Base-by-base conservation (phyloP, 2,329 filamentous ascomycete genomes). In the Metarhizium brunneum region DNA sequence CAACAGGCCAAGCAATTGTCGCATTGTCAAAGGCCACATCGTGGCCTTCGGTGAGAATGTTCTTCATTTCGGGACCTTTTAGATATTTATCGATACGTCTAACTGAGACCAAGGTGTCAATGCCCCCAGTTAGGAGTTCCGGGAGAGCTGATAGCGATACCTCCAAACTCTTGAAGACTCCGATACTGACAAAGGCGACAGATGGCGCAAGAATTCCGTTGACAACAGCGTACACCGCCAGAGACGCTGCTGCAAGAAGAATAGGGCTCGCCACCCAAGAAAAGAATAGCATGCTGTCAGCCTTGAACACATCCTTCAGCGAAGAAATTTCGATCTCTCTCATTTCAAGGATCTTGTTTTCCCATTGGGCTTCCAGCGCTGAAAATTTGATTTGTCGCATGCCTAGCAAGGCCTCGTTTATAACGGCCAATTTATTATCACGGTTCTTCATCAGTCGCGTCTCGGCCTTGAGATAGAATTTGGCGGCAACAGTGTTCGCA, bases 311-410 rank as follows among this genome's bases (percentile, higher is more conserved):
- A 43, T 73, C 76, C 82, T 86, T 88, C 40, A 89, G 78, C 25
- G 81, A 82, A 5, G 71, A 69, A 10, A 92, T 76, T 66, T 92
- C 89, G 50, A 78, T 80, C 47, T 84, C 79, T 63, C 89, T 77
- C 81, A 58, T 78, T 68, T 58, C 77, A 69, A 65, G 59, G 47
- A 94, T 88, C 58, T 85, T 87, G 16, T 77, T 75, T 66, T 90
- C 83, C 88, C 89, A 92, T 61, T 88, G 82, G 20, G 75, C 71
- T 67, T 92, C 89, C 2, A 90, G 71, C 1, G 88, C 88, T 0
- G 87, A 87, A 62, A 92, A 91, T 64, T 94, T 94, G 71, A 94
- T 90, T 68, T 94, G 89, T 1, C 88, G 82, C 60, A 92, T 92
- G 7, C 88, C 88, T 62, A 88, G 81, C 1, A 94, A 72, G 0